phyloP scores from a whole-genome alignment of 805 yeast genomes.

The Kodamaea jinghongensis region DNA sequence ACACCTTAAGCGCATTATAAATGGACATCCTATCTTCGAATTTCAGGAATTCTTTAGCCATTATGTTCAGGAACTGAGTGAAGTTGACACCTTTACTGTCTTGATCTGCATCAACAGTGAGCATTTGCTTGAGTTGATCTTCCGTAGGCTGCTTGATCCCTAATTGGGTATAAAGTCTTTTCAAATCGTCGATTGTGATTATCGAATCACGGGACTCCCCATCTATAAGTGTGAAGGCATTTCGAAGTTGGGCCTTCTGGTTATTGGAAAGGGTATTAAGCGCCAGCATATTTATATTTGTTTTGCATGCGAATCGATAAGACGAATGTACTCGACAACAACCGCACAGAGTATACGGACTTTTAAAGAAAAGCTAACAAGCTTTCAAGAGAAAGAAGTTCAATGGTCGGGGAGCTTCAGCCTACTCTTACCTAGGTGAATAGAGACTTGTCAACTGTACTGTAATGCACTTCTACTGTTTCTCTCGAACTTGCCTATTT shows the following conservation, averaged over 20 bases:
- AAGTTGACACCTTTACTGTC: constrained; percentile 48
- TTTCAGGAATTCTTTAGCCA: constrained; percentile 54
- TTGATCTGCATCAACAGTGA: constrained; percentile 24
- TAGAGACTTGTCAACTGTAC: too few relatives aligned
- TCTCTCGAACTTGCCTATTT: too few relatives aligned
- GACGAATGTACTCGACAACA: too few relatives aligned
- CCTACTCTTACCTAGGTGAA: too few relatives aligned
- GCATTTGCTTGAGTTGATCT: constrained; percentile 49
- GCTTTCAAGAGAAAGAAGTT: too few relatives aligned
- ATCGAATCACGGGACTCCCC: constrained; percentile 71
- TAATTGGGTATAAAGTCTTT: constrained; percentile 49
- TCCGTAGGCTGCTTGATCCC: constrained; percentile 48
- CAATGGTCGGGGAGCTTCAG: too few relatives aligned
- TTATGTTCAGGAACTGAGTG: constrained; percentile 60
- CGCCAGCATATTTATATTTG: constrained; percentile 20
- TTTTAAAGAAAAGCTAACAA: too few relatives aligned
- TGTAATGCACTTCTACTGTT: too few relatives aligned
- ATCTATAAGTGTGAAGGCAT: constrained; percentile 78
- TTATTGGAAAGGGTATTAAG: constrained; percentile 49
- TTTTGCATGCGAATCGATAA: too few relatives aligned
- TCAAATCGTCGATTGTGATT: constrained; percentile 55
- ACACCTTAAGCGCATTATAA: constrained; percentile 56
- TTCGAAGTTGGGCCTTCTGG: constrained; percentile 64
- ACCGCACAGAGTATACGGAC: too few relatives aligned
- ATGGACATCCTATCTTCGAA: constrained; percentile 53